phyloP scores from a whole-genome alignment of 2,329 filamentous ascomycete species.

The Cercospora berteroae region DNA sequence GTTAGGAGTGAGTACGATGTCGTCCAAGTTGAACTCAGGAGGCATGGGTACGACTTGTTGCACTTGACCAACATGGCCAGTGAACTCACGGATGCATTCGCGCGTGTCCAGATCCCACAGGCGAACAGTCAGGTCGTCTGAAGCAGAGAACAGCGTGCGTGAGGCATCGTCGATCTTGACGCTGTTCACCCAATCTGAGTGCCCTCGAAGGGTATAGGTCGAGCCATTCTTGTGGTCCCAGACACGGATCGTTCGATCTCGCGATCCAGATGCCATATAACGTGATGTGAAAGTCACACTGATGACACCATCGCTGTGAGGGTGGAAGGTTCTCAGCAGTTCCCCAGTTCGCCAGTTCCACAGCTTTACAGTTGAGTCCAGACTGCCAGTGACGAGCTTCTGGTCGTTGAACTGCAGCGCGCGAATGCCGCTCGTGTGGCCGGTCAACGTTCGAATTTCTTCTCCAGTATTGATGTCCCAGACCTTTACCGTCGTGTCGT shows the following conservation, averaged over 20 bases:
- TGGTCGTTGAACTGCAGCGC: conserved; percentile 90
- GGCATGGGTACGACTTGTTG: conserved; percentile 87
- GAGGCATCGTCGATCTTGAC: conserved; percentile 72
- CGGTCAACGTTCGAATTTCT: conserved; percentile 77
- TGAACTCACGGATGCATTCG: conserved; percentile 71
- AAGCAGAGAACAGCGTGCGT: conserved; percentile 85
- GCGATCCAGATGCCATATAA: conserved; percentile 81
- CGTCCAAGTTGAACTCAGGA: conserved; percentile 84
- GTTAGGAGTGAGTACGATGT: conserved; percentile 52
- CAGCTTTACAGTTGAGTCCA: conserved; percentile 83
- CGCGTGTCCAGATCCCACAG: conserved; percentile 90
- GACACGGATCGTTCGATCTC: conserved; percentile 85
- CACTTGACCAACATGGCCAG: conserved; percentile 91
- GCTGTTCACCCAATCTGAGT: conserved; percentile 95
- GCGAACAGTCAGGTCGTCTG: conserved; percentile 86
- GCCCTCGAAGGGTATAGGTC: conserved; percentile 75
- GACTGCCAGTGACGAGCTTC: conserved; percentile 84
- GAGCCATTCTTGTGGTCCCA: conserved; percentile 72
- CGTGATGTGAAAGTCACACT: conserved; percentile 83
- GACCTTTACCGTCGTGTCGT: conserved; percentile 91
- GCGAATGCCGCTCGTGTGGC: conserved; percentile 79
- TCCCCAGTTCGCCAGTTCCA: conserved; percentile 97
- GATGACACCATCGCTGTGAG: conserved; percentile 79
- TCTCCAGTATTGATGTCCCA: conserved; percentile 91
- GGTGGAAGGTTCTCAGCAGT: conserved; percentile 75